These are phyloP conservation scores for Cenchrus americanus DNA, from an alignment of 176 grass and related monocot species.

Conservation along the genomic window DNA sequence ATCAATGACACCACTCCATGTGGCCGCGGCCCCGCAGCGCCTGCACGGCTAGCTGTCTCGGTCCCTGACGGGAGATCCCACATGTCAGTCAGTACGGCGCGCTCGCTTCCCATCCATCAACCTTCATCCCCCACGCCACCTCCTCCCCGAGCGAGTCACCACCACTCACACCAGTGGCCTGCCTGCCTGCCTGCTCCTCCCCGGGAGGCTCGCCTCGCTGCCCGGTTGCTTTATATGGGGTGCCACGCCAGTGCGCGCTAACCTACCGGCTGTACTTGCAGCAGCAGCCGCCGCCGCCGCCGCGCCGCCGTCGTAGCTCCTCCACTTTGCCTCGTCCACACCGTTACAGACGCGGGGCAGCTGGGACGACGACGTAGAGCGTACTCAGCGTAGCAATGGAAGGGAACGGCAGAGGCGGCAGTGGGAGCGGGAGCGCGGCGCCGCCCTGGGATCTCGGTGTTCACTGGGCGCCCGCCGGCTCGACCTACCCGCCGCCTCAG, in stretches of 20 bases:
- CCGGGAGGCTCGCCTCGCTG: conserved; percentile 35
- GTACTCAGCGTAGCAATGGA: conserved; percentile 46
- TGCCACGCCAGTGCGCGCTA: conserved; percentile 18
- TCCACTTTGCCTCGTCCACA: not conserved
- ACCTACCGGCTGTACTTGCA: conserved; percentile 45
- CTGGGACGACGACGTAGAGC: too few species aligned
- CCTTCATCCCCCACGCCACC: too few species aligned
- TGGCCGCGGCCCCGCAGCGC: conserved; percentile 34
- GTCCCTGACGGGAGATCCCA: conserved; percentile 44
- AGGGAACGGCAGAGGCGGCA: conserved; percentile 25
- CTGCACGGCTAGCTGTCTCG: not conserved
- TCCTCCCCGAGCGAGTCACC: not conserved
- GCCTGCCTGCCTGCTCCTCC: conserved; percentile 47
- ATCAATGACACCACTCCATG: conserved; percentile 62
- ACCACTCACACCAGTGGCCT: conserved; percentile 14
- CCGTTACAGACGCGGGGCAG: not conserved
- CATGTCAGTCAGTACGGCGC: conserved; percentile 44
- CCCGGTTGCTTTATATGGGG: conserved; percentile 42
- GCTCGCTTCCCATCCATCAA: not conserved
- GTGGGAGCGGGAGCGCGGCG: conserved; percentile 20
- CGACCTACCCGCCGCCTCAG: not conserved
- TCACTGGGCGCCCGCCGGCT: conserved; percentile 38
- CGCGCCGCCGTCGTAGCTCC: not conserved
- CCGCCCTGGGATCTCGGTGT: conserved; percentile 35
- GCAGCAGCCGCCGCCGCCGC: not conserved